Evolutionary conservation across 306 rosid genomes (phyloP).

Genomic region (Astragalus membranaceus): DNA sequence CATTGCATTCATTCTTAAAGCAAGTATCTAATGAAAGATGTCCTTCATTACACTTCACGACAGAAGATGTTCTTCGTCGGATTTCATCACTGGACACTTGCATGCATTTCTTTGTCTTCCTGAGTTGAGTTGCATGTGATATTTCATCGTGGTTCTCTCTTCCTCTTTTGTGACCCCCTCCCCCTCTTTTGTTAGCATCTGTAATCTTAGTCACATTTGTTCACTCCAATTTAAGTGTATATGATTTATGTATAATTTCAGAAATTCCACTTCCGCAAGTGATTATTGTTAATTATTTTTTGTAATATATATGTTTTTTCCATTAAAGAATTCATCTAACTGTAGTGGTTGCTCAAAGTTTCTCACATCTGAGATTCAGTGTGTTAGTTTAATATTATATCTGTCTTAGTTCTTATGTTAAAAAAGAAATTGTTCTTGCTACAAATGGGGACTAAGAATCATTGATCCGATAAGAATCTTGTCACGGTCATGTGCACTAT

Average conservation of each 20-base stretch:
- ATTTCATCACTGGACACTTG: slow-evolving; percentile 24
- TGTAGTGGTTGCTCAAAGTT: not conserved
- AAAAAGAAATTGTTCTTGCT: too few relatives aligned
- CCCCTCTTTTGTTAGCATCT: slow-evolving; percentile 5
- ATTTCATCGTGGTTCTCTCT: slow-evolving; percentile 8
- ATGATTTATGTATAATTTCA: slow-evolving; percentile 51
- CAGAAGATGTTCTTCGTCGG: slow-evolving; percentile 14
- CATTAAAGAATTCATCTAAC: slow-evolving; percentile 23
- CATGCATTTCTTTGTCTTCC: slow-evolving; percentile 26
- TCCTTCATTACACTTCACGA: slow-evolving; percentile 17
- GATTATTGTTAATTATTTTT: slow-evolving; percentile 38
- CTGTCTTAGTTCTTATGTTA: too few relatives aligned
- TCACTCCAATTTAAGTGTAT: slow-evolving; percentile 47
- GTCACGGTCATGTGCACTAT: too few relatives aligned
- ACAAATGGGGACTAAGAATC: too few relatives aligned
- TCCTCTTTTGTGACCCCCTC: slow-evolving; percentile 8
- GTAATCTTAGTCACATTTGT: slow-evolving; percentile 43
- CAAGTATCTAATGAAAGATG: slow-evolving; percentile 22
- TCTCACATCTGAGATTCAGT: too few relatives aligned
- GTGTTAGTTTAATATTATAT: too few relatives aligned
- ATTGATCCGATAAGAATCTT: too few relatives aligned
- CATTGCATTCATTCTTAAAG: slow-evolving; percentile 38
- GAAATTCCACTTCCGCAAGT: slow-evolving; percentile 25
- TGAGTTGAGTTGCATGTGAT: slow-evolving; percentile 32
- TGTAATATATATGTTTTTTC: slow-evolving; percentile 45